Conservation (phyloP, 768 basidiomycete genomes). For the Rhodotorula toruloides region DNA sequence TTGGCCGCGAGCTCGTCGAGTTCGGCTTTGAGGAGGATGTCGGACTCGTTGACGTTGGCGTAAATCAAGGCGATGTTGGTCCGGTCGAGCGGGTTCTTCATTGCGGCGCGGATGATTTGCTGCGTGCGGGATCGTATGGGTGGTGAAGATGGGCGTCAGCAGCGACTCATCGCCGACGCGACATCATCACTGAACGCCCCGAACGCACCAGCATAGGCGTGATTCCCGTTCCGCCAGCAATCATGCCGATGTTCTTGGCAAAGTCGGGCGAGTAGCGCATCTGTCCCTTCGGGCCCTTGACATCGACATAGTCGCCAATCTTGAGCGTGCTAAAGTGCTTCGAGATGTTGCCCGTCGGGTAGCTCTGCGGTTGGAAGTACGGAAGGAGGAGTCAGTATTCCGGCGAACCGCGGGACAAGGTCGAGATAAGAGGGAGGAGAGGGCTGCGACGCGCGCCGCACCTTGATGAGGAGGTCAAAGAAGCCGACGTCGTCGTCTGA, state of each 20-base stretch:
- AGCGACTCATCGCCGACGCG: too few relatives aligned
- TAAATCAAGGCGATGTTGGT: conserved; percentile 85
- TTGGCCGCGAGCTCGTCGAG: conserved; percentile 68
- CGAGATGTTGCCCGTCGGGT: conserved; percentile 97
- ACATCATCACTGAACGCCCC: too few relatives aligned
- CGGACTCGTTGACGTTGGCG: conserved; percentile 87
- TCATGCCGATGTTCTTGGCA: conserved; percentile 83
- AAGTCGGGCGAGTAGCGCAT: conserved; percentile 75
- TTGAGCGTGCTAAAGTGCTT: conserved; percentile 73
- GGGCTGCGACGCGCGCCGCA: too few relatives aligned
- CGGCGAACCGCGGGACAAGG: not conserved
- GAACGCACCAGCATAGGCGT: conserved; percentile 78
- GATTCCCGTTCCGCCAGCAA: conserved; percentile 96
- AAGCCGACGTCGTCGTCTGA: conserved; percentile 82
- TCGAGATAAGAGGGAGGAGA: not conserved
- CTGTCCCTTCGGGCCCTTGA: conserved; percentile 95
- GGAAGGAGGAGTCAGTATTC: not conserved
- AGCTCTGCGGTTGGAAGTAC: conserved; percentile 68
- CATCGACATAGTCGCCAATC: conserved; percentile 75
- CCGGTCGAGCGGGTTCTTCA: conserved; percentile 78
- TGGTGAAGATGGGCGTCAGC: not conserved
- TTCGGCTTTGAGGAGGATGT: conserved; percentile 84
- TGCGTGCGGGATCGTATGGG: not conserved
- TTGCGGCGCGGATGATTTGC: conserved; percentile 89
- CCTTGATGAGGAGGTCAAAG: conserved; percentile 97